Evolutionary conservation across 2,329 filamentous ascomycete genomes (phyloP).

Genomic region (Beauveria sp.): DNA sequence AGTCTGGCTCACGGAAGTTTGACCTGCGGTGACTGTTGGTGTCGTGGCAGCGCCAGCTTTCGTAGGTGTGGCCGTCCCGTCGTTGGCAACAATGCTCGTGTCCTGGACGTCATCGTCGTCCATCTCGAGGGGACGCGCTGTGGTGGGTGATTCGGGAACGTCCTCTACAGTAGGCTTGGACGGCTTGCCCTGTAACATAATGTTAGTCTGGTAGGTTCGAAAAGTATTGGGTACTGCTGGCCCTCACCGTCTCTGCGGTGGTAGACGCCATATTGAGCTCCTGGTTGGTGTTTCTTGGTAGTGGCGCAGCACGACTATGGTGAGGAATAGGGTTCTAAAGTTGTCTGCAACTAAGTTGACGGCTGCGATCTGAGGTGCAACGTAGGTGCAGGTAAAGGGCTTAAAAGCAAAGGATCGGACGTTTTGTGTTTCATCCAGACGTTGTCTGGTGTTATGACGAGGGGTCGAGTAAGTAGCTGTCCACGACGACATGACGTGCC

Average conservation of each 20-base stretch:
- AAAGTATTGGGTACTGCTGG: constrained; percentile 2
- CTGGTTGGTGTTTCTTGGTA: constrained; percentile 5
- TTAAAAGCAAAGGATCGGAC: not conserved
- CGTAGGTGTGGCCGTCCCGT: constrained; percentile 21
- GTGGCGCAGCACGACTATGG: constrained; percentile 3
- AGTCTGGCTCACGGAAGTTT: constrained; percentile 17
- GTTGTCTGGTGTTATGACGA: constrained; percentile 18
- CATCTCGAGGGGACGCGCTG: constrained; percentile 56
- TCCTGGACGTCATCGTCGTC: constrained; percentile 66
- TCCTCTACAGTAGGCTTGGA: constrained; percentile 21
- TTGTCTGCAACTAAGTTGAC: not conserved
- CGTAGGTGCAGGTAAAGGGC: not conserved
- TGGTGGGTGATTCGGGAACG: constrained; percentile 58
- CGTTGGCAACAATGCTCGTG: constrained; percentile 40
- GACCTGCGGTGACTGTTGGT: constrained; percentile 16
- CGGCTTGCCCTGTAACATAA: constrained; percentile 32
- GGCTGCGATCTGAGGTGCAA: not conserved
- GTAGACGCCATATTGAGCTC: constrained; percentile 13
- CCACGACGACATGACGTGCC: constrained; percentile 31
- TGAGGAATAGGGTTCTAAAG: not conserved
- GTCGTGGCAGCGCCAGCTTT: constrained; percentile 15
- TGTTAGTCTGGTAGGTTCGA: constrained; percentile 1
- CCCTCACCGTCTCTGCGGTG: constrained; percentile 11
- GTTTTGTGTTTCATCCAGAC: constrained; percentile 15
- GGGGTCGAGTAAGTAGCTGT: constrained; percentile 21